Base-by-base conservation (phyloP, 768 basidiomycete genomes). In the Podaxis pistillaris region DNA sequence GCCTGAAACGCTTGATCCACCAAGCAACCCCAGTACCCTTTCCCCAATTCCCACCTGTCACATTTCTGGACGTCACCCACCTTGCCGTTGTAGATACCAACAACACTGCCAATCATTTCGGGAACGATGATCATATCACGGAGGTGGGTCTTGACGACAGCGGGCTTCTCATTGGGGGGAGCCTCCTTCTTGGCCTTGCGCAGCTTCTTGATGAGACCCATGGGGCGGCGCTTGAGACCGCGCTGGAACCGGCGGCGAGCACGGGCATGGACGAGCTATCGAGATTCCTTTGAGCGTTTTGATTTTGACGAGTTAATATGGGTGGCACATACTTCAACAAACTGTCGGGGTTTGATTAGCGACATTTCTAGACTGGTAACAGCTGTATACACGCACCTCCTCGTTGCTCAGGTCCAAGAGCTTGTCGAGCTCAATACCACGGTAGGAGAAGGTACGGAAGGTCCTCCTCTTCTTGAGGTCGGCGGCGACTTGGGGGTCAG, bases 111-210 rank as follows among this genome's bases (percentile, higher is more conserved):
- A 78, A 99, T 98, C 97, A 99, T 98, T 84, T 99, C 97, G 55
- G 97, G 97, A 64, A 99, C 97, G 78, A 99, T 90, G 78, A 98
- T 96, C 97, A 99, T 98, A 81, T 98, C 90, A 72, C 97, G 94
- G 70, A 99, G 84, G 79, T 99, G 97, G 62, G 97, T 99, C 86
- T 98, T 99, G 73, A 99, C 96, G 69, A 95, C 92, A 57, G 94
- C 85, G 63, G 97, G 97, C 85, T 99, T 98, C 82, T 98, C 96
- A 80, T 98, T 97, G 69, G 96, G 93, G 62, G 87, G 92, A n/a
- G 95, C 94, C 78, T 98, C 95, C 83, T 96, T 98, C 88, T 99
- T 99, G 63, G 97, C 94, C 80, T 97, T 96, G 78, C 97, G 93
- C 70, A 99, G 86, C 81, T 99, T 99, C 86, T 98, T 98, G 76